These are phyloP conservation scores for Coffea humblotiana DNA, from an alignment of 305 asterid species.

Conservation along the genomic window DNA sequence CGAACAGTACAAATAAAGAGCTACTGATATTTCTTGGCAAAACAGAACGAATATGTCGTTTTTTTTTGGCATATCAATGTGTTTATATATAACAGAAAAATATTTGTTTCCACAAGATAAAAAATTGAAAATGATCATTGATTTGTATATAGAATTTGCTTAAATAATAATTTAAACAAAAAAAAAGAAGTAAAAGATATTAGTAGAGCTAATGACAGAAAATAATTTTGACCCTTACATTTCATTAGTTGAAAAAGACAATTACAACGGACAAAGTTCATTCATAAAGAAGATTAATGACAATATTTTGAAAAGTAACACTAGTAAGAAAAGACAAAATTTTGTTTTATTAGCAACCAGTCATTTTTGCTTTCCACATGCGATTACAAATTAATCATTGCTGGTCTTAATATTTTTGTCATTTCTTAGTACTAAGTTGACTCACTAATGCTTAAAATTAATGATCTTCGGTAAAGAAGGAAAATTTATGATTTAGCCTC, in stretches of 20 bases:
- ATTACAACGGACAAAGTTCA: background rate
- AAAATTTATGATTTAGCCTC: slow-evolving; percentile 12
- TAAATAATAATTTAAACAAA: too few relatives aligned
- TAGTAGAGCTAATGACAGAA: background rate
- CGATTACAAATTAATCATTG: background rate
- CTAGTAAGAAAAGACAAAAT: background rate
- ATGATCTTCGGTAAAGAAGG: background rate
- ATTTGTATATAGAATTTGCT: background rate
- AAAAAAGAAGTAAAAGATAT: background rate
- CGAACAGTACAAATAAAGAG: background rate
- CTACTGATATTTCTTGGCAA: background rate
- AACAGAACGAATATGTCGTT: too few relatives aligned
- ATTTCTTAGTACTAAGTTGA: slow-evolving; percentile 17
- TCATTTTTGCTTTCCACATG: slow-evolving; percentile 21
- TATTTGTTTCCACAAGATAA: background rate
- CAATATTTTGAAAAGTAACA: background rate
- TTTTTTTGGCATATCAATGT: background rate
- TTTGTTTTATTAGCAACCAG: slow-evolving; percentile 15
- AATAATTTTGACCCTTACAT: background rate
- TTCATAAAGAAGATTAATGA: slow-evolving; percentile 2
- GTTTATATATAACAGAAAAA: background rate
- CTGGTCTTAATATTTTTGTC: background rate
- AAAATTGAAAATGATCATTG: background rate
- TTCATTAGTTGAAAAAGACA: slow-evolving; percentile 1
- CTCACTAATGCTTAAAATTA: slow-evolving; percentile 8